These are phyloP conservation scores for Phytophthora pisi DNA, from an alignment of 352 stramenopile species.

Conservation along the genomic window DNA sequence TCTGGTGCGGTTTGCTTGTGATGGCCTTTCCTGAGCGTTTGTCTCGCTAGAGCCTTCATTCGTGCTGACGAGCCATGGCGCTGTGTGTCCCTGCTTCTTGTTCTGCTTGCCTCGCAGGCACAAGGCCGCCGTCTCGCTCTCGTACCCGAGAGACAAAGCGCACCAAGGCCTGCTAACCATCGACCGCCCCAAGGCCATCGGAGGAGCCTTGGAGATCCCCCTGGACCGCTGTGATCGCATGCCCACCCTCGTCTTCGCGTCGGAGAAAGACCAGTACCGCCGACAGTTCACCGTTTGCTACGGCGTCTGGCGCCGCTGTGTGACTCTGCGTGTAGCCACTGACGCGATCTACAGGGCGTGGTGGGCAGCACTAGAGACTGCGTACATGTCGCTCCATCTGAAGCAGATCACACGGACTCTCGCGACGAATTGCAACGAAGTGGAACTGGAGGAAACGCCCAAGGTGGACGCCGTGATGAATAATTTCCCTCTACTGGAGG, in stretches of 20 bases:
- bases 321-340: constrained; percentile 13
- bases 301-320: constrained; percentile 5
- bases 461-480: background rate
- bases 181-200: background rate
- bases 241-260: constrained; percentile 2
- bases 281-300: constrained; percentile 15
- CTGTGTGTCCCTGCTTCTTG: constrained; percentile 7
- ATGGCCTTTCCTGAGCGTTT: background rate
- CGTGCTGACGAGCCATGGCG: background rate
- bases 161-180: constrained; percentile 7
- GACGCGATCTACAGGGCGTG: constrained; percentile 19
- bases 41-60: background rate
- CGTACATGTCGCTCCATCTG: constrained; percentile 10
- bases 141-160: constrained; percentile 4
- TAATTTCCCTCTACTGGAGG: constrained; percentile 9
- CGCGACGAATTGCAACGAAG: constrained; percentile 4
- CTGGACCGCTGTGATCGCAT: constrained; percentile 4
- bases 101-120: constrained; percentile 7
- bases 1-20: constrained; percentile 14
- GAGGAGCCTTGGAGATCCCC: constrained; percentile 15
- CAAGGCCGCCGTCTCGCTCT: constrained; percentile 17
- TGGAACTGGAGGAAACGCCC: background rate
- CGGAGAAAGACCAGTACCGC: constrained; percentile 1
- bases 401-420: constrained; percentile 9
- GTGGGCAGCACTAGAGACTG: constrained; percentile 18